Evolutionary conservation across 2,329 filamentous ascomycete genomes (phyloP).

Genomic region (Trichocomaceae sp.): DNA sequence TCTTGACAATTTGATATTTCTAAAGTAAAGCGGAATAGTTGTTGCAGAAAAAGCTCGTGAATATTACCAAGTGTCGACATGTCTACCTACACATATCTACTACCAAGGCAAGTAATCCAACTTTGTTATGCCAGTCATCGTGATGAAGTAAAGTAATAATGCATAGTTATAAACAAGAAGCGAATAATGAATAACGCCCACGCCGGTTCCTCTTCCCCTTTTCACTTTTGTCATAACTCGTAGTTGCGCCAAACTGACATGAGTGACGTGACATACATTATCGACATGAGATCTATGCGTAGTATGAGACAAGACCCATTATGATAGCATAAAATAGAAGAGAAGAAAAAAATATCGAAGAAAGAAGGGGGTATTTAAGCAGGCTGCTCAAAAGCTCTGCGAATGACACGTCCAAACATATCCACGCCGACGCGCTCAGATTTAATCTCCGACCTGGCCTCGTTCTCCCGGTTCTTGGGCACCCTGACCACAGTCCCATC

Average conservation of each 20-base stretch:
- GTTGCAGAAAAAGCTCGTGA: background rate
- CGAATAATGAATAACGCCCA: conserved; percentile 12
- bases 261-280: conserved; percentile 4
- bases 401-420: conserved; percentile 59
- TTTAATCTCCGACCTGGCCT: conserved; percentile 92
- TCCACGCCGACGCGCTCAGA: conserved; percentile 73
- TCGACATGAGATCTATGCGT: conserved; percentile 11
- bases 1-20: background rate
- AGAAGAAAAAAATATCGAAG: conserved; percentile 4
- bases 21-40: background rate
- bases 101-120: background rate
- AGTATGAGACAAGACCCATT: conserved; percentile 1
- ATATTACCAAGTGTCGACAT: background rate
- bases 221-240: background rate
- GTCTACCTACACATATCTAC: background rate
- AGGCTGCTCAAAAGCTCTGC: conserved; percentile 78
- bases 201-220: conserved; percentile 11
- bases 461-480: conserved; percentile 91
- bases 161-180: conserved; percentile 5
- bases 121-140: background rate
- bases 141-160: background rate
- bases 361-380: conserved; percentile 40
- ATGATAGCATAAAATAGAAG: conserved; percentile 10
- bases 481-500: conserved; percentile 60
- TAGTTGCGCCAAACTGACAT: background rate